These are phyloP conservation scores for Karstenula rhodostoma DNA, from an alignment of 2,329 filamentous ascomycete species.

Conservation along the genomic window DNA sequence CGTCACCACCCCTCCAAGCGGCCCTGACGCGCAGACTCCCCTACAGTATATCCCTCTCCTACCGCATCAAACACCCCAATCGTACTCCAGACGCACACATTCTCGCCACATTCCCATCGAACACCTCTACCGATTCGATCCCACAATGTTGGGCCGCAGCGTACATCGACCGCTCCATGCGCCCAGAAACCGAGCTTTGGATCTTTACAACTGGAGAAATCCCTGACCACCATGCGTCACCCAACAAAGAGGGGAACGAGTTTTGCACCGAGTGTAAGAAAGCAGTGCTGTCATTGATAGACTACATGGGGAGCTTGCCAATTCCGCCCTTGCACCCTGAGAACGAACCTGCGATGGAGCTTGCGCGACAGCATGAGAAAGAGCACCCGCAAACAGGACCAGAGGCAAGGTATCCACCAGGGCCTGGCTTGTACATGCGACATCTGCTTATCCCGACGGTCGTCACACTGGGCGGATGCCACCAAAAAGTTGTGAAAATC, in stretches of 20 bases:
- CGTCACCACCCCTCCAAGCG: constrained; percentile 60
- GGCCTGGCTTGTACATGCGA: constrained; percentile 37
- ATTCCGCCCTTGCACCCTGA: constrained; percentile 38
- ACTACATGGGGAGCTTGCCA: constrained; percentile 38
- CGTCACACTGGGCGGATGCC: constrained; percentile 56
- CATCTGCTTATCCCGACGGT: constrained; percentile 46
- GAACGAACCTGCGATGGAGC: constrained; percentile 32
- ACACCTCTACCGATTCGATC: constrained; percentile 9
- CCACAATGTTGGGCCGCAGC: constrained; percentile 62
- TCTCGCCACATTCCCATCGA: constrained; percentile 49
- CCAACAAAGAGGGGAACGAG: neutral
- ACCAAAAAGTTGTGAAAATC: constrained; percentile 40
- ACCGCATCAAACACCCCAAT: constrained; percentile 68
- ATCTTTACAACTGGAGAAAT: constrained; percentile 58
- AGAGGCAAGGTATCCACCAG: constrained; percentile 26
- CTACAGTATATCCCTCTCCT: constrained; percentile 66
- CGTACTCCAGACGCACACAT: constrained; percentile 49
- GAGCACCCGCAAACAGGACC: constrained; percentile 34
- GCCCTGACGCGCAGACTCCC: constrained; percentile 64
- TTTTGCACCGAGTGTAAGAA: constrained; percentile 37
- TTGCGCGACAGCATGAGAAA: constrained; percentile 40
- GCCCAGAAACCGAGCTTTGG: constrained; percentile 72
- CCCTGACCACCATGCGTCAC: constrained; percentile 24
- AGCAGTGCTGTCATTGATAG: constrained; percentile 40
- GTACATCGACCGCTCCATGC: constrained; percentile 67